A percentile compares a stretch with the other conserved stretches of the same genome.
phyloP scores from a whole-genome alignment of 2,329 filamentous ascomycete genomes.

The Zalaria obscura region DNA sequence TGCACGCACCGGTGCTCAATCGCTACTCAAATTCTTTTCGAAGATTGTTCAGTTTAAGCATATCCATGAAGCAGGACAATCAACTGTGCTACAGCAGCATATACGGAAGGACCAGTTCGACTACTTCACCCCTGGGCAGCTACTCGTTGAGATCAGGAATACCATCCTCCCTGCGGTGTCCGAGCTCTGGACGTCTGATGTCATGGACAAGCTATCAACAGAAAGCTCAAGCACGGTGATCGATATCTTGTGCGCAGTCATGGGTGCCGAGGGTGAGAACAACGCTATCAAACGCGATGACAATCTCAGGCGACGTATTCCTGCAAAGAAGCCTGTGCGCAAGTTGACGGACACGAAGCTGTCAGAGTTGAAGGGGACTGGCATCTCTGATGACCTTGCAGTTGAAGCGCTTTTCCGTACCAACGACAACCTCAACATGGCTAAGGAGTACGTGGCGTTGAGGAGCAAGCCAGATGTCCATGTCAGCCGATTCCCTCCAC shows the following conservation, averaged over 20 bases:
- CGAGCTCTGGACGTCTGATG: conserved; percentile 70
- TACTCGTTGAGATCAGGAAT: conserved; percentile 74
- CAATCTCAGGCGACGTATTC: conserved; percentile 34
- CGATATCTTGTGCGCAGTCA: conserved; percentile 66
- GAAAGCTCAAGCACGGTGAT: conserved; percentile 66
- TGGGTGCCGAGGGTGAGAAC: conserved; percentile 62
- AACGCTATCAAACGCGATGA: conserved; percentile 50
- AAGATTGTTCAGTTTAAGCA: conserved; percentile 65
- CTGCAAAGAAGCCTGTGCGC: conserved; percentile 36
- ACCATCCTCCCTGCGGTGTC: conserved; percentile 63
- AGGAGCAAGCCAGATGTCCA: conserved; percentile 9
- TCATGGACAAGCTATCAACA: conserved; percentile 68
- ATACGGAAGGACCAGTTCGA: conserved; percentile 35
- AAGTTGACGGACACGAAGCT: conserved; percentile 28
- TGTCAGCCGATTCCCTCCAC: conserved; percentile 16
- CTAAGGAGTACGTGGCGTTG: conserved; percentile 60
- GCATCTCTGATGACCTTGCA: conserved; percentile 39
- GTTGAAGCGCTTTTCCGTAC: conserved; percentile 74
- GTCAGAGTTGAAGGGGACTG: no score
- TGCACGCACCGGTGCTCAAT: conserved; percentile 36
- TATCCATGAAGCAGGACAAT: conserved; percentile 61
- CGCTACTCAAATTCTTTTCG: conserved; percentile 70
- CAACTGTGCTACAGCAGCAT: conserved; percentile 40
- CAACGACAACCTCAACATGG: conserved; percentile 46
- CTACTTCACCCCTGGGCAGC: conserved; percentile 55